Conservation (phyloP, 1,139 yeast genomes). For the Kodamaea arcana region DNA sequence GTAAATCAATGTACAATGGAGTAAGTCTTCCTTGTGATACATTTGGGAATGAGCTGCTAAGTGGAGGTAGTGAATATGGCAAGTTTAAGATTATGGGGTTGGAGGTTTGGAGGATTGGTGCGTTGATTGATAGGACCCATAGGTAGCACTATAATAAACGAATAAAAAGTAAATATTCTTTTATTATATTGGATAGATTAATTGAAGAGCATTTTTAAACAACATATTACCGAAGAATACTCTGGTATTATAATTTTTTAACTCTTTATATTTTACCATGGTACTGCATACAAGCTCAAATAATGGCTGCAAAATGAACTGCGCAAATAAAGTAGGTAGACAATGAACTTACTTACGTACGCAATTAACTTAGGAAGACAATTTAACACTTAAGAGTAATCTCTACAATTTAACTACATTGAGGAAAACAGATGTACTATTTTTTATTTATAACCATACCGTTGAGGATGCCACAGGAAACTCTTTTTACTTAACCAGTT, state of each 20-base stretch:
- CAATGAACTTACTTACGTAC: too few species aligned
- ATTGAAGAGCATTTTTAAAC: too few species aligned
- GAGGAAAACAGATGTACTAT: background rate
- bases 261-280: too few species aligned
- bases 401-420: background rate
- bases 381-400: background rate
- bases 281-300: too few species aligned
- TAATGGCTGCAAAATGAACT: too few species aligned
- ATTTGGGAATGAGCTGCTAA: constrained; percentile 83
- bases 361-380: too few species aligned
- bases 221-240: too few species aligned
- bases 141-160: too few species aligned
- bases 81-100: constrained; percentile 72
- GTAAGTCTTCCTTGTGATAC: constrained; percentile 78
- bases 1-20: constrained; percentile 68
- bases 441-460: constrained; percentile 19
- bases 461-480: constrained; percentile 32
- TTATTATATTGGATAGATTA: too few species aligned
- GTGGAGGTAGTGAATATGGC: constrained; percentile 40
- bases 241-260: too few species aligned
- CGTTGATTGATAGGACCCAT: constrained; percentile 10
- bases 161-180: too few species aligned
- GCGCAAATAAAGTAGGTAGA: too few species aligned
- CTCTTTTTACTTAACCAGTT: constrained; percentile 6
- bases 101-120: constrained; percentile 81